Evolutionary conservation across 169 alveolate species (phyloP), one percentile per base, ranked within the genome.

Genomic region (Eimeria falciformis): DNA sequence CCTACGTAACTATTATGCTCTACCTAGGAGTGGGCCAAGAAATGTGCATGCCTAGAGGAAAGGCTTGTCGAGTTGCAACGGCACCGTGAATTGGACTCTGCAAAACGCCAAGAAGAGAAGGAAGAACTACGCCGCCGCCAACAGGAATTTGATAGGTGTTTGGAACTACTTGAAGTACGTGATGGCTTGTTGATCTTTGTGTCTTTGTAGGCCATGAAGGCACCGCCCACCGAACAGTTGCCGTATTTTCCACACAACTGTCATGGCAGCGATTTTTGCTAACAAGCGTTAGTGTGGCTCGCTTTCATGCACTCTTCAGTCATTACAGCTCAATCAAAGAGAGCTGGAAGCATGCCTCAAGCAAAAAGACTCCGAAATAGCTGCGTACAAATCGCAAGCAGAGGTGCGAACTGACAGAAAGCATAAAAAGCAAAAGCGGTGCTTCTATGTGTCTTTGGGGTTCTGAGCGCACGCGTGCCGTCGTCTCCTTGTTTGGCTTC

Each of bases 381-480:
- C 73, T 5, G 88, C 88, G 14, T 78, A 71, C 88, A 78, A 78
- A n/a, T 53, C 88, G 18, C 71, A 78, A 29, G 88, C 88, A 27
- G 50, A 53, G 47, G 88, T 78, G 37, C 73, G 68, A 46, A 12
- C 37, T 25, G 37, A 43, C 55, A 5, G 29, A n/a, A 9, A 3
- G 53, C 29, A 29, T 5, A 9, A 0, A 6, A 11, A 23, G 25
- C 11, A 33, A 18, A 25, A 5, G 40, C 18, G 14, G 23, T 3
- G 55, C 58, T 11, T 25, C 46, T 75, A 6, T 43, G 18, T n/a
- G 14, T 50, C 68, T 14, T 17, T 11, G 11, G 12, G 46, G 5
- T 71, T 50, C 29, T 11, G 33, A 5, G 21, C 23, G 50, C 17
- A 53, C 14, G 25, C 17, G 18, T 11, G 71, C 6, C 37, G n/a